A percentile compares a stretch with the other conserved stretches of the same genome.
These are phyloP conservation scores for Olyra latifolia DNA, from an alignment of 176 grass and related monocot genomes.

Conservation along the genomic window DNA sequence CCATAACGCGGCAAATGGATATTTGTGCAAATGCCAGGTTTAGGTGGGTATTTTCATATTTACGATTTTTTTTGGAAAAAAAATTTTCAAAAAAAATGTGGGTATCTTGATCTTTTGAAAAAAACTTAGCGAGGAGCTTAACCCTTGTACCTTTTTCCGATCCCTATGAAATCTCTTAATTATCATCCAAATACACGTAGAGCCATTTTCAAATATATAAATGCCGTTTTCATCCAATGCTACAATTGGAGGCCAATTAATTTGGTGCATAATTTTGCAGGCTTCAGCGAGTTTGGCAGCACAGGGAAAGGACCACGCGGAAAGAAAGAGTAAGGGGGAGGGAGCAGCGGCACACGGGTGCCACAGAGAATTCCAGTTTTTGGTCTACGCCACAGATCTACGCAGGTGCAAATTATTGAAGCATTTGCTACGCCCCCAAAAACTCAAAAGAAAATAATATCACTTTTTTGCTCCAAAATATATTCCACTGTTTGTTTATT, in stretches of 20 bases:
- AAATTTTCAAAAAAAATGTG: too few relatives aligned
- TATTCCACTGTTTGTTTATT: not conserved
- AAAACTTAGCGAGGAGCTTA: not conserved
- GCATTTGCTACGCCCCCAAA: not conserved
- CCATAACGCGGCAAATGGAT: too few relatives aligned
- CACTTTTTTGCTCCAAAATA: not conserved
- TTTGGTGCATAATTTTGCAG: not conserved
- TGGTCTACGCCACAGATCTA: constrained; percentile 23
- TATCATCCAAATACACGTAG: too few relatives aligned
- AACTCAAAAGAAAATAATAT: not conserved
- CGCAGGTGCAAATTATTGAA: constrained; percentile 6
- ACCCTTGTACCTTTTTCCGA: not conserved
- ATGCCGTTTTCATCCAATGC: not conserved
- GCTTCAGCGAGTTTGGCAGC: constrained; percentile 15
- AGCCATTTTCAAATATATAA: not conserved
- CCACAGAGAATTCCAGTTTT: constrained; percentile 46
- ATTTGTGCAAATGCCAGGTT: too few relatives aligned
- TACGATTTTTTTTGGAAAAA: too few relatives aligned
- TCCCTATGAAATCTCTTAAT: too few relatives aligned
- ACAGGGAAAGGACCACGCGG: not conserved
- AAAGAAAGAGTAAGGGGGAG: not conserved
- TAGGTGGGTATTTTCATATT: too few relatives aligned
- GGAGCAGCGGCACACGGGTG: constrained; percentile 40
- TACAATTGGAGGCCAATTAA: too few relatives aligned
- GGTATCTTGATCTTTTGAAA: too few relatives aligned